Percentiles rank a stretch among this genome's conserved stretches.
Evolutionary conservation across 140 eudicot genomes (phyloP).

Genomic region (Anethum foeniculum): DNA sequence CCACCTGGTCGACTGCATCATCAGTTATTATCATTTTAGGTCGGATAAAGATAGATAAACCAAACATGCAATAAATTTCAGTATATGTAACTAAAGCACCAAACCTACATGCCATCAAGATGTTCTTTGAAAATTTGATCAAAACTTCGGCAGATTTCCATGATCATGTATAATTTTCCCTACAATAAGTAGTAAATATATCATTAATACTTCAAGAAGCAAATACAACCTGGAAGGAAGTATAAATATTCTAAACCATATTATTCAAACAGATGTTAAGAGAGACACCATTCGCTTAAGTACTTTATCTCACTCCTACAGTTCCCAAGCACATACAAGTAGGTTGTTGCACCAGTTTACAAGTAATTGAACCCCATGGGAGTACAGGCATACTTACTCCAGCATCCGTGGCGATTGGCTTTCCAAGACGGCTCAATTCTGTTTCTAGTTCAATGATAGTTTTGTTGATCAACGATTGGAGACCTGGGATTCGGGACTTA

Average conservation of each 20-base stretch:
- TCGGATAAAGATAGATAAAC: constrained; percentile 10
- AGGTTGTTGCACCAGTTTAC: background rate
- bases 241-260: background rate
- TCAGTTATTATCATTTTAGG: constrained; percentile 1
- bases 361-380: background rate
- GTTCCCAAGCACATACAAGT: background rate
- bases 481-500: constrained; percentile 94
- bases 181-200: constrained; percentile 19
- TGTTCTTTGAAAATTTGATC: constrained; percentile 94
- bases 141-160: constrained; percentile 84
- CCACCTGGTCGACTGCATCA: constrained; percentile 92
- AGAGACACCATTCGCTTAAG: background rate
- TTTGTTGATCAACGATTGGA: constrained; percentile 90
- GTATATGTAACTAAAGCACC: background rate
- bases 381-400: constrained; percentile 48
- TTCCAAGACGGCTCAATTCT: constrained; percentile 95
- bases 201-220: constrained; percentile 8
- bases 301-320: background rate
- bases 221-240: background rate
- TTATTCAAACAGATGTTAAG: background rate
- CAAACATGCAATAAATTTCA: background rate
- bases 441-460: constrained; percentile 83
- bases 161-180: constrained; percentile 83
- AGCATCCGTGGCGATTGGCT: constrained; percentile 88
- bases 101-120: constrained; percentile 87